A percentile compares a stretch with the other conserved stretches of the same genome.
Conservation (phyloP, 306 rosid genomes). For the Abrus pulchellus region DNA sequence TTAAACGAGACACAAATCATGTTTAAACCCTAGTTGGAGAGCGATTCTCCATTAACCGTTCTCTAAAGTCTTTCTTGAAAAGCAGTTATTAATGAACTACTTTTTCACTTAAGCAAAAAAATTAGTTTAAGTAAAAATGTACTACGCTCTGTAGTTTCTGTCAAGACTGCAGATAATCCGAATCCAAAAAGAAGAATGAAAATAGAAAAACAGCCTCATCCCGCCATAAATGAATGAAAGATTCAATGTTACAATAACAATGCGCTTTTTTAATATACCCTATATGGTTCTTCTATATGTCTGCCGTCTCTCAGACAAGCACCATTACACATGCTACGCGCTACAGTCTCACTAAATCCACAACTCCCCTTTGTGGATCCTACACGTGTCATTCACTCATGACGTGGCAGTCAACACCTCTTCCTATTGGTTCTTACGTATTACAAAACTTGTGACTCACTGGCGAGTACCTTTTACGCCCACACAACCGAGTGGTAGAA, state of each 20-base stretch:
- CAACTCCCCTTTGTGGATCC: background rate
- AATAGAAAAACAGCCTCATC: too few species aligned
- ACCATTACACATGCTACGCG: conserved; percentile 3
- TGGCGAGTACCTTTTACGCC: conserved; percentile 14
- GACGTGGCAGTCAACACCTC: conserved; percentile 13
- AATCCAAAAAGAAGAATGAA: too few species aligned
- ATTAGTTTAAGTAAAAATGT: too few species aligned
- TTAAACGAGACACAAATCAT: too few species aligned
- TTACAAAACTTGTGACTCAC: background rate
- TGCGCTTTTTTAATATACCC: too few species aligned
- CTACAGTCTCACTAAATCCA: background rate
- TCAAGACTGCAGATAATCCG: too few species aligned
- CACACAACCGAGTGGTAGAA: conserved; percentile 31
- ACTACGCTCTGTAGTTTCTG: too few species aligned
- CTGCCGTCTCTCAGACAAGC: conserved; percentile 43
- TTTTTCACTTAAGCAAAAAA: too few species aligned
- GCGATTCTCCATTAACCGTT: too few species aligned
- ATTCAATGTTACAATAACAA: background rate
- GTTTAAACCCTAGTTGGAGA: too few species aligned
- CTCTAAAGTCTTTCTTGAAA: too few species aligned
- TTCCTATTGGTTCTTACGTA: conserved; percentile 22
- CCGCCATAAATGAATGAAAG: background rate
- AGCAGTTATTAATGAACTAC: too few species aligned
- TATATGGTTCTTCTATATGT: conserved; percentile 15
- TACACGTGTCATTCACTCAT: background rate